Base-by-base conservation (phyloP, 2,329 filamentous ascomycete genomes). In the Apiospora koreana region DNA sequence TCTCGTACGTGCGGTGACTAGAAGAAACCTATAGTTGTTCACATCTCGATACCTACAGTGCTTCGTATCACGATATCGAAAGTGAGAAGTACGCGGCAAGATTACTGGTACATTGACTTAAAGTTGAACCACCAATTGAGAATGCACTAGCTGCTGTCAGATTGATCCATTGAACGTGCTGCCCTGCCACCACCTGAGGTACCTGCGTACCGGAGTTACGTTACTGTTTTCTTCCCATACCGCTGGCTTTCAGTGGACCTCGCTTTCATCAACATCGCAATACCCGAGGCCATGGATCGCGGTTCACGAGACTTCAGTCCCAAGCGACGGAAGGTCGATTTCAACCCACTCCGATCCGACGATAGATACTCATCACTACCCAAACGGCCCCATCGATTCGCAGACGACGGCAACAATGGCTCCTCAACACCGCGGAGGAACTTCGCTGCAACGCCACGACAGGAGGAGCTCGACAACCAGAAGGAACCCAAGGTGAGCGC, bases 241-340 rank as follows among this genome's bases (percentile, higher is more conserved):
- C 21, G 31, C 9, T 10, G 18, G 31, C 54, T 35, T 62, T 62
- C 54, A n/a, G 54, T 38, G 18, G 54, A 62, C 31, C 54, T 28
- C 2, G 31, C 31, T n/a, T n/a, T 38, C 54, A 38, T 38, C 54
- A 62, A 62, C 54, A 62, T 35, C 31, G 3, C 28, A 62, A 38
- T n/a, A 43, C 38, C 25, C 41, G 38, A 64, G 64, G 69, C 62
- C 66, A 80, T 80, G 78, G 76, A 79, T 72, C 77, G 78, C 46
- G 76, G 77, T 68, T 75, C 77, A 45, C 75, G 74, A 38, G 77
- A 72, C 35, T 80, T 77, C 68, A 90, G 87, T 77, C 88, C 89
- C 4, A 92, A 91, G 80, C 84, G 91, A 75, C 88, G 91, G 48
- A 92, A 87, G 79, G 79, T 93, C n/a, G 89, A 93, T 74, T 85